Evolutionary conservation across 2,329 filamentous ascomycete genomes (phyloP).

Genomic region (Alternaria brassicicola): DNA sequence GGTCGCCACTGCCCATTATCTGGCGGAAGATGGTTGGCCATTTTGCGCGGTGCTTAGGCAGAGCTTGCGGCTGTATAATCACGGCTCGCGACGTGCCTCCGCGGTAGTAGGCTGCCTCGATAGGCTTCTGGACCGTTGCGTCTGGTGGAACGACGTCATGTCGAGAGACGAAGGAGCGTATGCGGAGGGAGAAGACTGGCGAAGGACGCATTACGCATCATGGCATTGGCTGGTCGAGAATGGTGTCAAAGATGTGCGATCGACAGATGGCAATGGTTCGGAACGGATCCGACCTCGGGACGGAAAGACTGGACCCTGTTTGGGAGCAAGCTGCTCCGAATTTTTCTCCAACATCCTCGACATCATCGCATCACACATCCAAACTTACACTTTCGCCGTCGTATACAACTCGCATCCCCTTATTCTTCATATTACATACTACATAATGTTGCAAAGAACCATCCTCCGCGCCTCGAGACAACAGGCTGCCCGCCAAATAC

Average conservation of each 20-base stretch:
- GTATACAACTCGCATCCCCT: background rate
- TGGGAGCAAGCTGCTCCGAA: slow-evolving; percentile 17
- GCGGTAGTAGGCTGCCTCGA: slow-evolving; percentile 64
- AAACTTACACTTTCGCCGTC: slow-evolving; percentile 2
- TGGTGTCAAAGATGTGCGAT: background rate
- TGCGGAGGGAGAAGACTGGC: slow-evolving; percentile 21
- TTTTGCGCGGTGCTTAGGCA: slow-evolving; percentile 54
- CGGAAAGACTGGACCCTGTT: slow-evolving; percentile 25
- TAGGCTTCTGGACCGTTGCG: slow-evolving; percentile 23
- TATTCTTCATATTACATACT: slow-evolving; percentile 12
- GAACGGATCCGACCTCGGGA: slow-evolving; percentile 21
- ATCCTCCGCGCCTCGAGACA: slow-evolving; percentile 56
- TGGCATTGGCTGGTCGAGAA: slow-evolving; percentile 10
- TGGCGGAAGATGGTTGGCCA: slow-evolving; percentile 64
- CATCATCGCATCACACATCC: slow-evolving; percentile 24
- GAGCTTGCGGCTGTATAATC: slow-evolving; percentile 61
- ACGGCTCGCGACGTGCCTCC: slow-evolving; percentile 73
- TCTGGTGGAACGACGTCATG: slow-evolving; percentile 10
- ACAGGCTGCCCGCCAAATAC: slow-evolving; percentile 51
- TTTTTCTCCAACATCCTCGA: slow-evolving; percentile 28
- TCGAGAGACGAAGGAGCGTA: slow-evolving; percentile 17
- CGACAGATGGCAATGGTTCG: slow-evolving; percentile 12
- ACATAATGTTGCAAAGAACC: slow-evolving; percentile 58
- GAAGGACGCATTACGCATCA: slow-evolving; percentile 34
- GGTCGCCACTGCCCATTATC: slow-evolving; percentile 68